These are phyloP conservation scores for Corchorus capsularis DNA, from an alignment of 345 rosid genomes.

Conservation along the genomic window DNA sequence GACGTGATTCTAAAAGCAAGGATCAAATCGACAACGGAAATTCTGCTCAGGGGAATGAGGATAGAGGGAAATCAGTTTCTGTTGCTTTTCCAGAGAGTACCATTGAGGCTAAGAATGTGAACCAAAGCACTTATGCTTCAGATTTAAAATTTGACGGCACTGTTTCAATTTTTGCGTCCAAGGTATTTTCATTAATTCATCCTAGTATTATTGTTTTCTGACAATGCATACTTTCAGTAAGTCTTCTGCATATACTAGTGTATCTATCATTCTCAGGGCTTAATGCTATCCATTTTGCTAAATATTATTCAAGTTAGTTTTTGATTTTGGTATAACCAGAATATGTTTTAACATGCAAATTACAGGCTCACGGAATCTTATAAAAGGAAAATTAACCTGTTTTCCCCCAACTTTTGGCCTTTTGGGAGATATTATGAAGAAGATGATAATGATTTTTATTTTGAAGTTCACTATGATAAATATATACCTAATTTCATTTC, in stretches of 20 bases:
- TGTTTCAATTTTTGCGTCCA: constrained; percentile 20
- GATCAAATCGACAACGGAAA: constrained; percentile 33
- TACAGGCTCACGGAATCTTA: not conserved
- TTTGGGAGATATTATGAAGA: not conserved
- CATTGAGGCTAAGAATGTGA: constrained; percentile 30
- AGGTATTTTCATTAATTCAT: constrained; percentile 40
- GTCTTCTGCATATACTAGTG: not conserved
- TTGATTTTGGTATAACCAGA: not conserved
- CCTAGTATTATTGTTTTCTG: not conserved
- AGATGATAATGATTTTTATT: not conserved
- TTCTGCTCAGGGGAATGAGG: constrained; percentile 38
- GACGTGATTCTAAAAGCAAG: constrained; percentile 29
- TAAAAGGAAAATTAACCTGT: not conserved
- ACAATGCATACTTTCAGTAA: not conserved
- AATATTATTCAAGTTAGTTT: not conserved
- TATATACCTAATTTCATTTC: not conserved
- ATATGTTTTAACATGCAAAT: not conserved
- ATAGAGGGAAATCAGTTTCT: constrained; percentile 34
- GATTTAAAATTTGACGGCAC: constrained; percentile 26
- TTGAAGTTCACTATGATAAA: not conserved
- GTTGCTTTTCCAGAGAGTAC: constrained; percentile 33
- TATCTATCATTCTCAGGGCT: not conserved
- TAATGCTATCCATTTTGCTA: not conserved
- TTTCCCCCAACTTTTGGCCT: not conserved
- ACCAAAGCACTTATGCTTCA: constrained; percentile 35